Base-by-base conservation (phyloP, 805 yeast species). In the Metschnikowia cubensis region DNA sequence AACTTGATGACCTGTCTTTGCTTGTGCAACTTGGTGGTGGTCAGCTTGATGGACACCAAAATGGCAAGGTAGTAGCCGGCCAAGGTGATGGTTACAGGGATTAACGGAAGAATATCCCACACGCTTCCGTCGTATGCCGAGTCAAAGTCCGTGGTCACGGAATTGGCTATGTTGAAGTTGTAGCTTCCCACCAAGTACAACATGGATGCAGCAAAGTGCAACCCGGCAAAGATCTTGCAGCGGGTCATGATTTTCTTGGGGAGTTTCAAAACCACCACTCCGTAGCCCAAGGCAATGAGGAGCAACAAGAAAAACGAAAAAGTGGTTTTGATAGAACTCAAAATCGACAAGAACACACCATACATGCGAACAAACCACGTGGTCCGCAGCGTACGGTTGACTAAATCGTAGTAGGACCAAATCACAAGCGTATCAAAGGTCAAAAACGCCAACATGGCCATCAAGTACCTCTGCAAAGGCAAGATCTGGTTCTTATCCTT, bases 1-100 rank as follows among this genome's bases (percentile, higher is more conserved):
- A 94, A 81, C 71, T 94, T 94, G 57, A 94, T 94, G 51, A 87
- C 77, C 73, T 94, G 99, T 65, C 94, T 87, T 67, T 92, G 96
- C 57, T 87, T 84, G 55, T 77, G 82, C 61, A 94, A 75, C 50
- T 82, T 79, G 43, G 79, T 79, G 36, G 89, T 85, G 0, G 98
- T 94, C 40, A 76, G 76, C 32, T 85, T 81, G 63, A 94, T 77
- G 1, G 96, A 81, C 45, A 82, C 74, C 60, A 94, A 73, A 42
- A 87, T 85, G 71, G 85, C 71, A 46, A 87, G 75, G 68, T 94
- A 94, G 67, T 89, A 89, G 2, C 75, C 72, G 17, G 86, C 77
- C 61, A 90, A 76, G 4, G 91, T 77, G 35, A 87, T 61, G 4
- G 87, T 76, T 41, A 89, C 74, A 17, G 97, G 97, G 39, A 91